Conservation (phyloP, 352 stramenopile genomes). For the Globisporangium parvum region DNA sequence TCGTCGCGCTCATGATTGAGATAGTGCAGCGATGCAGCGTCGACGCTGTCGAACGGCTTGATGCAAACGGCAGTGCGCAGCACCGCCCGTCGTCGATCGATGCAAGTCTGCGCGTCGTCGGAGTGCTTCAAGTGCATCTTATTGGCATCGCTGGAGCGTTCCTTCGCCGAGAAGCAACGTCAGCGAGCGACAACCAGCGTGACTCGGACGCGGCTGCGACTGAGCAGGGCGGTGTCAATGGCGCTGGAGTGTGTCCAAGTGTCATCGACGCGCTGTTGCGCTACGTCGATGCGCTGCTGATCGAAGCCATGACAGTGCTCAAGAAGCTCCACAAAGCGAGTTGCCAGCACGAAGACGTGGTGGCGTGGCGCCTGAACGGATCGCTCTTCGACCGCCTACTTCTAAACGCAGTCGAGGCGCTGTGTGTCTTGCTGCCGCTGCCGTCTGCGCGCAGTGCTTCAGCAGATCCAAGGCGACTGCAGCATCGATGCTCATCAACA, state of each 20-base stretch:
- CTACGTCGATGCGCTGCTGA: constrained; percentile 36
- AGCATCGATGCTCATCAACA: background rate
- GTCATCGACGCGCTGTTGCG: constrained; percentile 23
- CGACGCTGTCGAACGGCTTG: constrained; percentile 9
- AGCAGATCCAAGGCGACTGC: background rate
- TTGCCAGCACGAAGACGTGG: constrained; percentile 51
- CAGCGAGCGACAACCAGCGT: background rate
- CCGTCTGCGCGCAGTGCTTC: background rate
- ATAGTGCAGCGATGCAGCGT: constrained; percentile 9
- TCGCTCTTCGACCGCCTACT: constrained; percentile 46
- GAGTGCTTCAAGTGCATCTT: constrained; percentile 36
- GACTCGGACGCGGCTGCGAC: background rate
- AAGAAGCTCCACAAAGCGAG: constrained; percentile 44
- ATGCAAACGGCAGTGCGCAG: background rate
- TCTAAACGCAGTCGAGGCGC: constrained; percentile 37
- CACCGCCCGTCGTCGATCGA: background rate
- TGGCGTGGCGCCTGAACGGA: constrained; percentile 36
- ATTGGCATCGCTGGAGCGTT: constrained; percentile 20
- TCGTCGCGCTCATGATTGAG: constrained; percentile 7
- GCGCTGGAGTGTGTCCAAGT: constrained; percentile 2
- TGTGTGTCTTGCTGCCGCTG: constrained; percentile 22
- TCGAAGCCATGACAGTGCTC: constrained; percentile 27
- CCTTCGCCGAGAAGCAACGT: background rate
- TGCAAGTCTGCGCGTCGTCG: constrained; percentile 22
- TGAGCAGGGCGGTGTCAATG: background rate